Conservation (phyloP, 176 grass and related monocot genomes). For the Hyparrhenia diplandra region DNA sequence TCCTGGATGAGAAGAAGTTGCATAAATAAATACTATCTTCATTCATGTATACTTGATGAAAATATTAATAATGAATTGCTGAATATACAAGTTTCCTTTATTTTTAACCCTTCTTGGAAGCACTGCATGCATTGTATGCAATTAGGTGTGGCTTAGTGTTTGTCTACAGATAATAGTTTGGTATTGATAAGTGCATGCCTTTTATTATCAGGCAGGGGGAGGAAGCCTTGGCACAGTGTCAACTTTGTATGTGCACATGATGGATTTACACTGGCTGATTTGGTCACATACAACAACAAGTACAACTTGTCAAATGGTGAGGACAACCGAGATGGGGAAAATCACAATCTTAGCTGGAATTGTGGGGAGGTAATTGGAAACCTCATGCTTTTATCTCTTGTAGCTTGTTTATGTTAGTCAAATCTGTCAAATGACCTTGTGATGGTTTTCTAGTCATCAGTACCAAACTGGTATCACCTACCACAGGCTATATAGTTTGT, state of each 20-base stretch:
- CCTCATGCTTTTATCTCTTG: slow-evolving; percentile 14
- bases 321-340: slow-evolving; percentile 91
- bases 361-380: slow-evolving; percentile 72
- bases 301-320: slow-evolving; percentile 87
- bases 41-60: neutral
- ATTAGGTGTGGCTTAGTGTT: neutral
- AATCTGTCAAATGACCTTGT: slow-evolving; percentile 16
- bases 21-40: neutral
- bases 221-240: slow-evolving; percentile 93
- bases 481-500: neutral
- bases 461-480: neutral
- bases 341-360: slow-evolving; percentile 98
- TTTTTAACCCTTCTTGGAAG: neutral
- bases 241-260: slow-evolving; percentile 99
- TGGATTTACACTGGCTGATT: slow-evolving; percentile 94
- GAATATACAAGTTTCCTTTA: neutral
- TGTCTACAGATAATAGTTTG: neutral
- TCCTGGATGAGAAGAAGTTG: neutral
- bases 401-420: neutral
- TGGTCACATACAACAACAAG: slow-evolving; percentile 93
- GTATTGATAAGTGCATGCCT: slow-evolving; percentile 12
- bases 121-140: neutral
- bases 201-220: slow-evolving; percentile 62
- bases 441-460: slow-evolving; percentile 13
- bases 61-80: neutral